Evolutionary conservation across 1,284 basidiomycete genomes (phyloP).

Genomic region (Inonotus obliquus): DNA sequence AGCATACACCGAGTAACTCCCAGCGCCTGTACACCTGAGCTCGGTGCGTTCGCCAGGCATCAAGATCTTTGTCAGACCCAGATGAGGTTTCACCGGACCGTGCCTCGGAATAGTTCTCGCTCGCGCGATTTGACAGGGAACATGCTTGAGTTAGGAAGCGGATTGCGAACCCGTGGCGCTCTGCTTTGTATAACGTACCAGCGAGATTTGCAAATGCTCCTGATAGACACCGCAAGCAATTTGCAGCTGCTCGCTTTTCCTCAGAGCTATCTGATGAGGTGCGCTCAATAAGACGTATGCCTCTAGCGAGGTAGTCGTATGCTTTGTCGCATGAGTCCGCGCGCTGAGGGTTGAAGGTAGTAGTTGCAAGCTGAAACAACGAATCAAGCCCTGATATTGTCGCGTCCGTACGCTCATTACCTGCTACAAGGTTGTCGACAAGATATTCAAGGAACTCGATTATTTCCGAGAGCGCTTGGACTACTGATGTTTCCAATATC

Average conservation of each 20-base stretch:
- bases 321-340: constrained; percentile 47
- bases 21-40: constrained; percentile 65
- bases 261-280: constrained; percentile 18
- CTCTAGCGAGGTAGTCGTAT: constrained; percentile 45
- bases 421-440: constrained; percentile 18
- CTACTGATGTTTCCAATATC: background rate
- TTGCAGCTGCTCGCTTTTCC: constrained; percentile 31
- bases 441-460: constrained; percentile 25
- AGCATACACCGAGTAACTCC: constrained; percentile 77
- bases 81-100: constrained; percentile 7
- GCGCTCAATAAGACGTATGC: constrained; percentile 32
- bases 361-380: constrained; percentile 54
- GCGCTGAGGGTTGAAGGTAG: constrained; percentile 38
- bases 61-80: constrained; percentile 34
- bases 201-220: constrained; percentile 64
- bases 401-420: constrained; percentile 24
- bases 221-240: constrained; percentile 60
- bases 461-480: constrained; percentile 16
- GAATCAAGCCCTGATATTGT: constrained; percentile 49
- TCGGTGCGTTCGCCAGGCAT: constrained; percentile 54
- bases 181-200: constrained; percentile 57
- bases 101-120: constrained; percentile 26
- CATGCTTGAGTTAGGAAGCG: constrained; percentile 64
- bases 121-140: constrained; percentile 43
- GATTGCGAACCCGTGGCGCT: constrained; percentile 53